Percentiles rank a stretch among this genome's conserved stretches.
phyloP scores from a whole-genome alignment of 805 yeast genomes.

The Hanseniaspora taiwanica region DNA sequence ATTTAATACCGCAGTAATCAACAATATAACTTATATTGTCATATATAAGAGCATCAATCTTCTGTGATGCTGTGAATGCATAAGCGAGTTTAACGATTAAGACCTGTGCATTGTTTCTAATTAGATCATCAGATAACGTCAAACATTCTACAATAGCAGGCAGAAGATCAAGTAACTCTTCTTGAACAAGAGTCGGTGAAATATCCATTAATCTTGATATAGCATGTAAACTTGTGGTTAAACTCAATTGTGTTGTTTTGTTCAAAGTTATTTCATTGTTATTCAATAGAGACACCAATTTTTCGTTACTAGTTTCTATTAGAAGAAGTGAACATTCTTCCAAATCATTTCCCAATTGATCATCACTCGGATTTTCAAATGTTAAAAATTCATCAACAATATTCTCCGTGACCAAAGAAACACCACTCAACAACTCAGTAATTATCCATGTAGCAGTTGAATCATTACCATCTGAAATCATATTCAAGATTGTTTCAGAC shows the following conservation, averaged over 20 bases:
- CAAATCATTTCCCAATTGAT: too few species aligned
- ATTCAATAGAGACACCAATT: slow-evolving; percentile 14
- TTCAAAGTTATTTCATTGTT: slow-evolving; percentile 8
- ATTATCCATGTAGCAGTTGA: background rate
- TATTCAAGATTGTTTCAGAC: background rate
- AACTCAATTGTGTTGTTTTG: slow-evolving; percentile 13
- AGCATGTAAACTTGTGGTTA: slow-evolving; percentile 11
- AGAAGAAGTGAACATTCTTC: slow-evolving; percentile 19
- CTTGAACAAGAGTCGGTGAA: slow-evolving; percentile 28
- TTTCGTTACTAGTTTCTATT: slow-evolving; percentile 30
- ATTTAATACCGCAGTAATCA: slow-evolving; percentile 59
- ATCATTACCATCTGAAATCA: background rate
- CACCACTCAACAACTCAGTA: background rate
- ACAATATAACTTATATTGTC: slow-evolving; percentile 70
- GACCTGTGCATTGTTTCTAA: slow-evolving; percentile 38
- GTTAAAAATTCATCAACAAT: background rate
- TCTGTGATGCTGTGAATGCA: slow-evolving; percentile 37
- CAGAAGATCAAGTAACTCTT: slow-evolving; percentile 55
- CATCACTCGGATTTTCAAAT: background rate
- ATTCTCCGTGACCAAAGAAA: background rate
- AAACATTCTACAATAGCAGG: slow-evolving; percentile 63
- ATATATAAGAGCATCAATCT: slow-evolving; percentile 40
- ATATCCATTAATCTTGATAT: slow-evolving; percentile 9
- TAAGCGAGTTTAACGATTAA: slow-evolving; percentile 40
- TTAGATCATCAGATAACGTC: slow-evolving; percentile 37